Conservation (phyloP, 306 rosid genomes). For the Begonia masoniana region DNA sequence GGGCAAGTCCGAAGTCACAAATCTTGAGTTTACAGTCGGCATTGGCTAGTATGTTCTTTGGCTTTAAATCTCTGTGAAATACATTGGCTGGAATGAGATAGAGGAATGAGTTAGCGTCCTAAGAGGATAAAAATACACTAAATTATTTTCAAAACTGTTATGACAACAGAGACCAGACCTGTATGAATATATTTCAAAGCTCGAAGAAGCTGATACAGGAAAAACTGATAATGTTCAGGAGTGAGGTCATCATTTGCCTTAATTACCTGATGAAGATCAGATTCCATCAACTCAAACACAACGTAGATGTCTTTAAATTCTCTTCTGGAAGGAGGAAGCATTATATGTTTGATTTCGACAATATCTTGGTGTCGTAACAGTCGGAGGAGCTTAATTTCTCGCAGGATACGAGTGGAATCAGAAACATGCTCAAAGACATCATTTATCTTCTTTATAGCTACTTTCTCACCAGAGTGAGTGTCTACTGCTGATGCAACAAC, state of each 20-base stretch:
- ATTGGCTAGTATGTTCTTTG: conserved; percentile 65
- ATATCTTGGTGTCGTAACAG: conserved; percentile 57
- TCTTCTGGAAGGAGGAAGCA: conserved; percentile 56
- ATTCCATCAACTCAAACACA: conserved; percentile 65
- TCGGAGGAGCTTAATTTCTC: conserved; percentile 60
- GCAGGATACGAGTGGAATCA: conserved; percentile 44
- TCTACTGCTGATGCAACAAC: conserved; percentile 65
- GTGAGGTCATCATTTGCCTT: conserved; percentile 49
- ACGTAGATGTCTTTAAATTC: conserved; percentile 56
- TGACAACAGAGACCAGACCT: conserved; percentile 22
- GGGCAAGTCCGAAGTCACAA: conserved; percentile 66
- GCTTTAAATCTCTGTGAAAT: conserved; percentile 56
- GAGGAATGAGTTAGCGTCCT: too few relatives aligned
- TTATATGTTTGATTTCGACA: conserved; percentile 52
- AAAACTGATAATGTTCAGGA: conserved; percentile 46
- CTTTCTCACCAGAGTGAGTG: conserved; percentile 51
- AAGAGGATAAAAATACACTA: neutral
- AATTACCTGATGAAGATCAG: conserved; percentile 55
- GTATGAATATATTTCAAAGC: conserved; percentile 60
- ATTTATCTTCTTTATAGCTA: conserved; percentile 55
- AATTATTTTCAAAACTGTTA: neutral
- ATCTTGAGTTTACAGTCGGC: conserved; percentile 67
- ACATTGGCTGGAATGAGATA: conserved; percentile 31
- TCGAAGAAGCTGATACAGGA: conserved; percentile 63
- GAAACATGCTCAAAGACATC: conserved; percentile 59